phyloP scores from a whole-genome alignment of 805 yeast genomes.

The Kodamaea nitidulidarum region DNA sequence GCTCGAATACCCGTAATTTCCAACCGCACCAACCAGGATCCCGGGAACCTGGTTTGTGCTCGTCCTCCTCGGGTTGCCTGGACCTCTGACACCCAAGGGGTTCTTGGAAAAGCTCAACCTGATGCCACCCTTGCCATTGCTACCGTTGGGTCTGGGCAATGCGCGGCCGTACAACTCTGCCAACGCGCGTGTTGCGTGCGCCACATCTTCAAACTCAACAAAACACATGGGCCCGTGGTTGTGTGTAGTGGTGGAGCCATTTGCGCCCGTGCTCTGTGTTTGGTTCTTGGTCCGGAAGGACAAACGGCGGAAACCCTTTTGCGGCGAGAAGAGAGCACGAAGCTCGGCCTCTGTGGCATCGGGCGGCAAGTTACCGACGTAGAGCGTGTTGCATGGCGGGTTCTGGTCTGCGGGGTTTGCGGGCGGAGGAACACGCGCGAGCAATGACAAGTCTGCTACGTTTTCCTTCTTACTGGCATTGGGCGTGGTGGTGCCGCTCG shows the following conservation, averaged over 20 bases:
- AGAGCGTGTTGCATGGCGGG: constrained; percentile 96
- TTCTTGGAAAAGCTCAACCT: constrained; percentile 91
- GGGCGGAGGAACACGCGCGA: constrained; percentile 83
- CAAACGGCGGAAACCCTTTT: constrained; percentile 87
- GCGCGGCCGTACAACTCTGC: constrained; percentile 93
- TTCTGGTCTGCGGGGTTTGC: constrained; percentile 99
- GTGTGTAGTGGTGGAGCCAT: constrained; percentile 23
- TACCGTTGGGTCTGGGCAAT: constrained; percentile 71
- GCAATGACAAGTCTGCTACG: constrained; percentile 61
- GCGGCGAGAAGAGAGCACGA: constrained; percentile 79
- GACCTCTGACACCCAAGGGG: constrained; percentile 93
- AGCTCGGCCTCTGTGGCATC: constrained; percentile 94
- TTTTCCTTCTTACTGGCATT: constrained; percentile 13
- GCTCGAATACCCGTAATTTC: constrained; percentile 36
- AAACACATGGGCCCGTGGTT: constrained; percentile 98
- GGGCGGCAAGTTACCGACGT: constrained; percentile 95
- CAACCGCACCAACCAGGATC: constrained; percentile 19
- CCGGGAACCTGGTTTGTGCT: constrained; percentile 26
- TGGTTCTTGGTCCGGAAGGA: constrained; percentile 79
- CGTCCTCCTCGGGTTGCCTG: constrained; percentile 42
- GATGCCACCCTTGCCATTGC: constrained; percentile 84
- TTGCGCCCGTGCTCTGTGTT: constrained; percentile 22
- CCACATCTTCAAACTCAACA: constrained; percentile 96
- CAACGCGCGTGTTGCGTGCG: constrained; percentile 86
- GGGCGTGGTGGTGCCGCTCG: not conserved